These are phyloP conservation scores for Boletus eberwhitei DNA, from an alignment of 768 basidiomycete genomes.

Conservation along the genomic window DNA sequence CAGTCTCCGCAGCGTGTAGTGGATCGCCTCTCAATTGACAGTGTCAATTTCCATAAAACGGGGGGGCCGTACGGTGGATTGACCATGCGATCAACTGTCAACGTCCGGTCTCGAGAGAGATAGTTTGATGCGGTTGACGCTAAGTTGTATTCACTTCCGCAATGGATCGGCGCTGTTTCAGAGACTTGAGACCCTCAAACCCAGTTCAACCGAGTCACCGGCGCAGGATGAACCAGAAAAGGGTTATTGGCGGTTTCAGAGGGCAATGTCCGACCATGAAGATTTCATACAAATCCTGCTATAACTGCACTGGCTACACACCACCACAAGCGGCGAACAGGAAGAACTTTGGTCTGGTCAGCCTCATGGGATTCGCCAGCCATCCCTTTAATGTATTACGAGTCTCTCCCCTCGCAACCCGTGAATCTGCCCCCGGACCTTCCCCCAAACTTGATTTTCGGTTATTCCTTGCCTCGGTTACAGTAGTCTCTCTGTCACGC, in stretches of 20 bases:
- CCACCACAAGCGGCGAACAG: slow-evolving; percentile 1
- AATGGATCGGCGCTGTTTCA: slow-evolving; percentile 9
- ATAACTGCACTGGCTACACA: not conserved
- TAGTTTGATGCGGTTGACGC: too few species aligned
- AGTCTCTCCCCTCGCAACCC: not conserved
- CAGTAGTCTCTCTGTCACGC: slow-evolving; percentile 8
- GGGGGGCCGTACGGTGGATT: too few species aligned
- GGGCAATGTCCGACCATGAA: not conserved
- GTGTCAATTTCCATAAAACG: not conserved
- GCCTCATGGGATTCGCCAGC: slow-evolving; percentile 21
- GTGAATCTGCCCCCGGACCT: not conserved
- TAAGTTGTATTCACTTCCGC: not conserved
- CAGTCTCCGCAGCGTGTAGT: not conserved
- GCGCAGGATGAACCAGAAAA: too few species aligned
- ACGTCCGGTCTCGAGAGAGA: too few species aligned
- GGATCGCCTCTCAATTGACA: not conserved
- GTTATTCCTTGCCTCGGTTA: slow-evolving; percentile 8
- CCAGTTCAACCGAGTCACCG: too few species aligned
- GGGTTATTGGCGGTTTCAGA: too few species aligned
- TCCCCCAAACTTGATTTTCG: slow-evolving; percentile 4
- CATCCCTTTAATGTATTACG: not conserved
- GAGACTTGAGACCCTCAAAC: too few species aligned
- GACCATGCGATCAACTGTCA: too few species aligned
- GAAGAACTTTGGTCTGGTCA: slow-evolving; percentile 7
- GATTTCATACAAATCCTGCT: not conserved